Evolutionary conservation across 441 rosid genomes (phyloP), one percentile per base, ranked within the genome.

Genomic region (Populus tomentosa): DNA sequence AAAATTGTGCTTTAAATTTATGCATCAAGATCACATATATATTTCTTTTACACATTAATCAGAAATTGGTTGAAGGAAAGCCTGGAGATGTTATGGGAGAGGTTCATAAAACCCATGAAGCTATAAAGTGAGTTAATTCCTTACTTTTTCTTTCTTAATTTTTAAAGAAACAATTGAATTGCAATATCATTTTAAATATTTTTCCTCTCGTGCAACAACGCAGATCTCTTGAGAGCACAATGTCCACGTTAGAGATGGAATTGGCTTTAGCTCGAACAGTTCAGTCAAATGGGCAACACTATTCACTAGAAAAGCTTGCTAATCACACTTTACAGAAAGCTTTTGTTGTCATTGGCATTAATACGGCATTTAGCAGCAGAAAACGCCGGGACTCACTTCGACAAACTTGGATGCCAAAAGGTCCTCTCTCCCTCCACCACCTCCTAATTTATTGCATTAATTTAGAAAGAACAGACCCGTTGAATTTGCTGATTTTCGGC

Each of bases 331-430:
- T 88, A 16, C 87, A 81, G 61, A 92, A 86, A 82, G 96, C 91
- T 35, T 95, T 93, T 81, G 92, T 85, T 67, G 94, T 95, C 1
- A 83, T 95, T 71, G 99, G 98, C 36, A 92, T 30, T 30, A 30
- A 30, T 30, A 30, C 32, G 32, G 32, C 32, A 30, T 30, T 30
- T 30, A 30, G 32, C 78, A 93, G 98, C 89, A 89, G 76, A 87
- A 90, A 87, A 76, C 87, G 99, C 72, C 80, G 99, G 0, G 93
- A 93, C 75, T 91, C 98, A 0, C 78, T 93, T 75, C 84, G 98
- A 10, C 80, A 85, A 66, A 92, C 97, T 10, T 92, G 98, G 97
- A 85, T 94, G 94, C 98, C 97, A 10, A 83, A 83, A 79, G 91
- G 93, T 89, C 16, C 21, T 28, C 0, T 10, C n/a, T 30, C 6